A percentile compares a stretch with the other conserved stretches of the same genome.
Evolutionary conservation across 2,329 filamentous ascomycete genomes (phyloP).

Genomic region (Lojkania enalia): DNA sequence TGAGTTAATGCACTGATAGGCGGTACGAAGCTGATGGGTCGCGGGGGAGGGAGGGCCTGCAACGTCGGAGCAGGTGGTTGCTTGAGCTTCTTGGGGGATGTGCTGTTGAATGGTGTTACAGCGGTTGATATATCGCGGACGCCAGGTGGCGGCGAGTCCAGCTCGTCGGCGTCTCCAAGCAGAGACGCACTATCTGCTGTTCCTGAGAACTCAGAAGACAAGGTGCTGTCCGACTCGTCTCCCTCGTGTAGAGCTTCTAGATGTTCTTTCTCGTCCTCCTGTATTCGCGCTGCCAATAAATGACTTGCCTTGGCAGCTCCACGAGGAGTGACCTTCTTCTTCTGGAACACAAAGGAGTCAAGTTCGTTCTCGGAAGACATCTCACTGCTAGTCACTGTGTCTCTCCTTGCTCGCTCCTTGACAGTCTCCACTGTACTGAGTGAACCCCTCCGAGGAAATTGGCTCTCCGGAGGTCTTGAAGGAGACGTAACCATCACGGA

Average conservation of each 20-base stretch:
- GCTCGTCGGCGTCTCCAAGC: conserved; percentile 65
- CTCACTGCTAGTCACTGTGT: conserved; percentile 81
- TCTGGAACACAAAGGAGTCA: conserved; percentile 67
- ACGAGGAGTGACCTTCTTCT: conserved; percentile 63
- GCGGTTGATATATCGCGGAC: conserved; percentile 47
- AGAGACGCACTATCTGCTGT: conserved; percentile 68
- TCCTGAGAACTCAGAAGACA: conserved; percentile 47
- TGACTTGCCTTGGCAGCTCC: conserved; percentile 59
- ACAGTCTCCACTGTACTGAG: conserved; percentile 71
- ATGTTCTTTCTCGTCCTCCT: conserved; percentile 52
- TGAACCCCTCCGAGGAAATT: conserved; percentile 64
- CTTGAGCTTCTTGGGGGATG: conserved; percentile 66
- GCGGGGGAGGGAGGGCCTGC: conserved; percentile 69
- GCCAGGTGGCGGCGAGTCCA: conserved; percentile 55
- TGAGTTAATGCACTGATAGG: conserved; percentile 73
- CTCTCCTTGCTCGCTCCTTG: conserved; percentile 69
- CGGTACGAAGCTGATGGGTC: conserved; percentile 70
- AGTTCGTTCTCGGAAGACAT: conserved; percentile 82
- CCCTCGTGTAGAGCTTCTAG: conserved; percentile 45
- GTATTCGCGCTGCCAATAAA: conserved; percentile 57
- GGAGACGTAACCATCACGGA: conserved; percentile 61
- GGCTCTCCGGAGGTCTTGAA: conserved; percentile 51
- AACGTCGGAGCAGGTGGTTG: conserved; percentile 55
- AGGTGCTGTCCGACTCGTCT: conserved; percentile 44
- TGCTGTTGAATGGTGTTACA: conserved; percentile 45